Percentiles rank a stretch among this genome's conserved stretches.
phyloP scores from a whole-genome alignment of 1,284 basidiomycete species.

The Sanguinoderma infundibulare region DNA sequence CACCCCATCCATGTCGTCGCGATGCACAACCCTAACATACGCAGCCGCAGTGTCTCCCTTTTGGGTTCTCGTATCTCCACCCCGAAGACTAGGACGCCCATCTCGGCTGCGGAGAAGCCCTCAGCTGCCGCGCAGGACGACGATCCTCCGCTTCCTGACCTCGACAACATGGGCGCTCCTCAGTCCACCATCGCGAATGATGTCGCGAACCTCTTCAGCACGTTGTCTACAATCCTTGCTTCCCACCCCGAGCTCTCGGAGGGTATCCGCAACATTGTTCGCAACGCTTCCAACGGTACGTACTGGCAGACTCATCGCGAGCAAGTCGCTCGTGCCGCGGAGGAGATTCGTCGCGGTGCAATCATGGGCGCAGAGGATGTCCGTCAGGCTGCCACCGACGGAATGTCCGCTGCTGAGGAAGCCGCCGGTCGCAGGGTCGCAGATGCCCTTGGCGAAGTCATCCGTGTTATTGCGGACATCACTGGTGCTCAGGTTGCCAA shows the following conservation, averaged over 20 bases:
- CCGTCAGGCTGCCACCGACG: constrained; percentile 45
- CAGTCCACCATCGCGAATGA: constrained; percentile 56
- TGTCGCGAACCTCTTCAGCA: constrained; percentile 60
- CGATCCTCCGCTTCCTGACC: constrained; percentile 62
- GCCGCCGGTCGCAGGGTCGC: constrained; percentile 68
- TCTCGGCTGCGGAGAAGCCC: constrained; percentile 1
- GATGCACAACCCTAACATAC: constrained; percentile 21
- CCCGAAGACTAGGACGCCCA: constrained; percentile 17
- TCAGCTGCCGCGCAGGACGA: constrained; percentile 14
- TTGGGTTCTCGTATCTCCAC: constrained; percentile 15
- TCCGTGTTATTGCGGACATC: constrained; percentile 55
- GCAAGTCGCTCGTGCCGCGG: constrained; percentile 56
- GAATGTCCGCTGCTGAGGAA: constrained; percentile 55
- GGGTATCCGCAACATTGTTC: constrained; percentile 61
- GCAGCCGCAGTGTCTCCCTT: constrained; percentile 11
- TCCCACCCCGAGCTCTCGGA: constrained; percentile 74
- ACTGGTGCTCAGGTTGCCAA: constrained; percentile 12
- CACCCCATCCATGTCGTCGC: constrained; percentile 60
- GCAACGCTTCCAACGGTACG: constrained; percentile 61
- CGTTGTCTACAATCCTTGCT: constrained; percentile 54
- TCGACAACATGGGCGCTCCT: constrained; percentile 41
- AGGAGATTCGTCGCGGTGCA: constrained; percentile 50
- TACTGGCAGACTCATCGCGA: constrained; percentile 72
- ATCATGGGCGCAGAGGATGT: constrained; percentile 41
- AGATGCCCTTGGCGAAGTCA: constrained; percentile 63